These are phyloP conservation scores for Roridomyces roridus DNA, from an alignment of 768 basidiomycete species.

Conservation along the genomic window DNA sequence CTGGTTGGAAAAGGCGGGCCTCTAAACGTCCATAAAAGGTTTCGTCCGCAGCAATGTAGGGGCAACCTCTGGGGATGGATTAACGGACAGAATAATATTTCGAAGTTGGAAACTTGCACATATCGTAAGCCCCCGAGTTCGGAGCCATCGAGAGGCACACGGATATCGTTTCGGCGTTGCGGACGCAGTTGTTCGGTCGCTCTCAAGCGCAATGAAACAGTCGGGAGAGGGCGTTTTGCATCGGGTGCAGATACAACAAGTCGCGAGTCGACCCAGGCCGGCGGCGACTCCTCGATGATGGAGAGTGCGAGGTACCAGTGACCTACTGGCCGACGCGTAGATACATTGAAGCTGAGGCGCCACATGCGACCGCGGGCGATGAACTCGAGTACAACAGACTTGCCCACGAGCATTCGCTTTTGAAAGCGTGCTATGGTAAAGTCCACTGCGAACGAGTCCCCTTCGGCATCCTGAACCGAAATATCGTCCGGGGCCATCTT, in stretches of 20 bases:
- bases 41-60: constrained; percentile 38
- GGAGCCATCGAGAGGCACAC: constrained; percentile 34
- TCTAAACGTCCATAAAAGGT: constrained; percentile 35
- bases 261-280: constrained; percentile 50
- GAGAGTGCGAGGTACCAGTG: constrained; percentile 41
- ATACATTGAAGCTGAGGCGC: constrained; percentile 49
- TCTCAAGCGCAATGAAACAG: constrained; percentile 36
- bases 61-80: constrained; percentile 31
- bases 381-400: constrained; percentile 63
- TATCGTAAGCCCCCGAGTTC: constrained; percentile 40
- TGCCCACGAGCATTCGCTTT: constrained; percentile 72
- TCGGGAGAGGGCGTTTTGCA: constrained; percentile 23
- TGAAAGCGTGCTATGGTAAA: constrained; percentile 68
- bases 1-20: constrained; percentile 33
- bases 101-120: constrained; percentile 45
- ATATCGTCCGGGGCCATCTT: constrained; percentile 57
- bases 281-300: constrained; percentile 47
- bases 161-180: constrained; percentile 15
- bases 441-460: constrained; percentile 58
- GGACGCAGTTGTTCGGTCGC: constrained; percentile 9
- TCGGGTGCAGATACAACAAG: constrained; percentile 41
- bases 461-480: constrained; percentile 55
- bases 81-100: background rate
- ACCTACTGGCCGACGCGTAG: constrained; percentile 16
- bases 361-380: constrained; percentile 69